Evolutionary conservation across 2,329 filamentous ascomycete genomes (phyloP).

Genomic region (Nothophoma quercina): DNA sequence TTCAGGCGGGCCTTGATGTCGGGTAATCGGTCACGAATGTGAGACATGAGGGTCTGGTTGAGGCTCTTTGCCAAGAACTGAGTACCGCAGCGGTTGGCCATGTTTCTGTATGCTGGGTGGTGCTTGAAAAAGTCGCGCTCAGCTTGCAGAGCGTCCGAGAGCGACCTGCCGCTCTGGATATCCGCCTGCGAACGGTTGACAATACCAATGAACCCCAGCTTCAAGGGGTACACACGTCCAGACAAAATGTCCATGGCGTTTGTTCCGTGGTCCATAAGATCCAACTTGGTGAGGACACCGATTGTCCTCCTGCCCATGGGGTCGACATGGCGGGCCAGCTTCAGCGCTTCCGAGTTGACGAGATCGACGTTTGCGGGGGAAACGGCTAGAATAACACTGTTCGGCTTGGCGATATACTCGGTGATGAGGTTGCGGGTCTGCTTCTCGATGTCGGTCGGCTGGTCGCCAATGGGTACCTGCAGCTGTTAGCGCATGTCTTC

Average conservation of each 20-base stretch:
- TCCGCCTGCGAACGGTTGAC: conserved; percentile 98
- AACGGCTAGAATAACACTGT: conserved; percentile 96
- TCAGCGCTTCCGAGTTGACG: conserved; percentile 96
- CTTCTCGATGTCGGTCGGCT: conserved; percentile 97
- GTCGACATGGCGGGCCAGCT: conserved; percentile 96
- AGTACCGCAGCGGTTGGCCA: conserved; percentile 90
- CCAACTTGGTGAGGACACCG: conserved; percentile 94
- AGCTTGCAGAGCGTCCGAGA: conserved; percentile 86
- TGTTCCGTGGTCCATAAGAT: conserved; percentile 98
- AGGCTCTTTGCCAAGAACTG: conserved; percentile 93
- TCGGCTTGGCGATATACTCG: conserved; percentile 98
- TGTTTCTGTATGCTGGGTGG: conserved; percentile 96
- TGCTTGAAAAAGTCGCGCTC: conserved; percentile 97
- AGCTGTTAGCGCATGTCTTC: conserved; percentile 35
- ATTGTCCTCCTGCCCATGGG: conserved; percentile 93
- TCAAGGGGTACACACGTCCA: conserved; percentile 93
- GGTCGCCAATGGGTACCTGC: conserved; percentile 94
- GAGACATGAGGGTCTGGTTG: conserved; percentile 92
- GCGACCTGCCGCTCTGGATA: conserved; percentile 94
- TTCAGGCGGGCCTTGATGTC: conserved; percentile 98
- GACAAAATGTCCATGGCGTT: conserved; percentile 98
- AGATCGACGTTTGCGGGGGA: conserved; percentile 98
- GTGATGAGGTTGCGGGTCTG: conserved; percentile 96
- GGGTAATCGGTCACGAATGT: conserved; percentile 93
- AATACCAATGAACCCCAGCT: conserved; percentile 96